phyloP scores from a whole-genome alignment of 2,329 filamentous ascomycete genomes.

The Arthrobotrys sphaeroides region DNA sequence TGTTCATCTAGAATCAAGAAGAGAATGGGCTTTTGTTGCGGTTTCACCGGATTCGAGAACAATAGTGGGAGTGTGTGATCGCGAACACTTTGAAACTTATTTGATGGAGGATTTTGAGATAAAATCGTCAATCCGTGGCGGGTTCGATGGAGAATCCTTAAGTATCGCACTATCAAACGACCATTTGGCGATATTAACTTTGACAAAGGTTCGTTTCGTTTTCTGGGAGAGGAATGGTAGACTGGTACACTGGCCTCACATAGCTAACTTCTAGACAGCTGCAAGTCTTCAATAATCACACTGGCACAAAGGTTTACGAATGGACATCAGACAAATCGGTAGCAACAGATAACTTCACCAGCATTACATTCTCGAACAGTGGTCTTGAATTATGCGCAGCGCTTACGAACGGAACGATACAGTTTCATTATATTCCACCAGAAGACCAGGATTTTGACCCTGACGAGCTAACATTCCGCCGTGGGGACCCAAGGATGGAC shows the following conservation, averaged over 20 bases:
- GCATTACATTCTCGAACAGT: conserved; percentile 38
- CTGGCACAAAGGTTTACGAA: conserved; percentile 41
- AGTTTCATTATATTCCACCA: conserved; percentile 46
- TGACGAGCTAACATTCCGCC: conserved; percentile 33
- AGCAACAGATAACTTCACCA: conserved; percentile 44
- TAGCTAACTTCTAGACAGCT: neutral
- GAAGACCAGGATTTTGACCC: conserved; percentile 36
- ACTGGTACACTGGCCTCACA: neutral
- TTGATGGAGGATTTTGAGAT: conserved; percentile 28
- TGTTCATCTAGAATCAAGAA: conserved; percentile 24
- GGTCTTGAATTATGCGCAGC: conserved; percentile 38
- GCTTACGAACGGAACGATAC: conserved; percentile 41
- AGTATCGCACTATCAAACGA: conserved; percentile 39
- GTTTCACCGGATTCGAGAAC: conserved; percentile 42
- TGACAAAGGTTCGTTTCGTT: conserved; percentile 37
- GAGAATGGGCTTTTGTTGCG: conserved; percentile 50
- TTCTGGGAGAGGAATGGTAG: neutral
- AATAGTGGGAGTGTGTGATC: conserved; percentile 43
- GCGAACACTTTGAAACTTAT: conserved; percentile 38
- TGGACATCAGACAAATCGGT: conserved; percentile 40
- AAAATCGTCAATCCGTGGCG: conserved; percentile 22
- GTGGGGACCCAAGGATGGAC: conserved; percentile 47
- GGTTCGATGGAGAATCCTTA: conserved; percentile 41
- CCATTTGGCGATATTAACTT: conserved; percentile 46
- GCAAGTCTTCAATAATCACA: conserved; percentile 50